phyloP scores from a whole-genome alignment of 2,329 filamentous ascomycete genomes.

The Cadophora sp. region DNA sequence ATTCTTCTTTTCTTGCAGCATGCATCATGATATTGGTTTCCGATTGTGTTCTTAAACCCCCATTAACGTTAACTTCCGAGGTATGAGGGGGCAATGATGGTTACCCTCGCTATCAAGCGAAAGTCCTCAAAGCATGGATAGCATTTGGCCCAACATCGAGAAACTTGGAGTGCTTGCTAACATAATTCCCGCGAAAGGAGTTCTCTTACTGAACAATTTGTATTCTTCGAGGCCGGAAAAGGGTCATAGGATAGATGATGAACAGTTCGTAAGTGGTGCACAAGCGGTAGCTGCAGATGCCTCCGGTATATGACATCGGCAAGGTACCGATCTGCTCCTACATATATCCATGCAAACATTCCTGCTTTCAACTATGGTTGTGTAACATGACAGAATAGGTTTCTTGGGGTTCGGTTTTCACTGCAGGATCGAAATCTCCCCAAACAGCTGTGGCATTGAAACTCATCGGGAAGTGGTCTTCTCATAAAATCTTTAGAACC shows the following conservation, averaged over 20 bases:
- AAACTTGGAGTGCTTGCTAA: not conserved
- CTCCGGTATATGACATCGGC: no score
- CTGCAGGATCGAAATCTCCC: no score
- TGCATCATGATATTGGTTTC: not conserved
- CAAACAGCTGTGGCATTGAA: no score
- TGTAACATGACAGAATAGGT: no score
- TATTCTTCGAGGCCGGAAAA: not conserved
- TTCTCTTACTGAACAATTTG: not conserved
- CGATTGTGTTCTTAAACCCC: not conserved
- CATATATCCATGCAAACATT: no score
- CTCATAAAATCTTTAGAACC: no score
- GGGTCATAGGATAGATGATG: not conserved
- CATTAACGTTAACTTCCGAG: not conserved
- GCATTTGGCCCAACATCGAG: not conserved
- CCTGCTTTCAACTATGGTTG: no score
- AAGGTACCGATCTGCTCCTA: no score
- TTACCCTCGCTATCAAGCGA: not conserved
- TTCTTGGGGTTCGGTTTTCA: no score
- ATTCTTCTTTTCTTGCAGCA: not conserved
- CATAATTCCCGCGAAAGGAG: not conserved
- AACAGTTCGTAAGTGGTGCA: not conserved
- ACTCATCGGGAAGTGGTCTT: no score
- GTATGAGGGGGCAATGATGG: not conserved
- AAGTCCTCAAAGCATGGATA: not conserved
- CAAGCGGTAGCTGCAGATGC: no score